A percentile compares a stretch with the other conserved stretches of the same genome.
Evolutionary conservation across 441 rosid genomes (phyloP).

Genomic region (Gossypium davidsonii): DNA sequence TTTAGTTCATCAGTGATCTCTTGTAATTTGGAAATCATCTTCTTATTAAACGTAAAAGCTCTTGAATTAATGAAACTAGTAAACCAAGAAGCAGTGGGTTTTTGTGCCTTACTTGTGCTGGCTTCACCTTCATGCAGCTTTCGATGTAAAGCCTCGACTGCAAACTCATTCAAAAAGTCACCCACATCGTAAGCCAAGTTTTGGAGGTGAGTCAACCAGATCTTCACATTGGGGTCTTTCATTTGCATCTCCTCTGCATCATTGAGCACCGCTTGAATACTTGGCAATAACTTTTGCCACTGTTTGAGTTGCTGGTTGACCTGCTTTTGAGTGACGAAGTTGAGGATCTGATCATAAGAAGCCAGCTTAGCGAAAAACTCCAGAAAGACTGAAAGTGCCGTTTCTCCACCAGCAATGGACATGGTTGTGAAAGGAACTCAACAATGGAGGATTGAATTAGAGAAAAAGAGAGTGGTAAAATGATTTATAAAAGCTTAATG

Average conservation of each 20-base stretch:
- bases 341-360: constrained; percentile 4
- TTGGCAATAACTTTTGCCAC: constrained; percentile 1
- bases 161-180: constrained; percentile 9
- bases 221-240: neutral
- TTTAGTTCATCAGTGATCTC: neutral
- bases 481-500: neutral
- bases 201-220: constrained; percentile 4
- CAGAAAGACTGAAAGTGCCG: neutral
- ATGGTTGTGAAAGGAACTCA: neutral
- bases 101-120: neutral
- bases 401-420: neutral
- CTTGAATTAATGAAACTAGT: neutral
- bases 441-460: neutral
- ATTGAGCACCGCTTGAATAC: constrained; percentile 3
- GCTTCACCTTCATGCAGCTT: neutral
- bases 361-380: constrained; percentile 9
- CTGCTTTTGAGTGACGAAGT: neutral
- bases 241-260: constrained; percentile 14
- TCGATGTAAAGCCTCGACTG: constrained; percentile 8
- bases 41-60: neutral
- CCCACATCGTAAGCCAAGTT: constrained; percentile 13
- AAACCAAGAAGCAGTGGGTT: neutral
- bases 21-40: neutral
- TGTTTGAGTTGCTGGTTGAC: neutral
- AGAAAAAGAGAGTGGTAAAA: neutral